Conservation (phyloP, 345 rosid genomes). For the Melastoma malabathricum region DNA sequence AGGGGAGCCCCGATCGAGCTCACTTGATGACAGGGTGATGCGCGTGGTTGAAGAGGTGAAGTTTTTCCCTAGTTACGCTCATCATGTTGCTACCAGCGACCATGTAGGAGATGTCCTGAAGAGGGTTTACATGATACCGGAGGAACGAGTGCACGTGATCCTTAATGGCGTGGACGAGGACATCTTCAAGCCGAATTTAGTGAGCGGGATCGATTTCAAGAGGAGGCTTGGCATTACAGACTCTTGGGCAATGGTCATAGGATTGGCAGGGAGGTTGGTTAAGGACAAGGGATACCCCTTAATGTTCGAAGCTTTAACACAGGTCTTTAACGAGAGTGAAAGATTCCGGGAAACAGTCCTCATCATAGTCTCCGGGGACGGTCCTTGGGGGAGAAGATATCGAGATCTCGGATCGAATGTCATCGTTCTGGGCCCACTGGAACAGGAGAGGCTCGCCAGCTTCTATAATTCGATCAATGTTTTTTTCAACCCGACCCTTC, state of each 20-base stretch:
- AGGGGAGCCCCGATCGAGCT: constrained; percentile 36
- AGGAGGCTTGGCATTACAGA: constrained; percentile 35
- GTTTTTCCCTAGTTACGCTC: constrained; percentile 69
- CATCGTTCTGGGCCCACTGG: constrained; percentile 69
- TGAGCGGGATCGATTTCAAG: constrained; percentile 33
- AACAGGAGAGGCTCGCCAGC: constrained; percentile 52
- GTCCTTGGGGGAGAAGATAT: constrained; percentile 88
- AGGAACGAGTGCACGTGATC: constrained; percentile 78
- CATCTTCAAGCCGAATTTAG: constrained; percentile 47
- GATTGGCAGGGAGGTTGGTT: constrained; percentile 86
- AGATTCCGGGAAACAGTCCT: constrained; percentile 28
- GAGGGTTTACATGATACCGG: constrained; percentile 88
- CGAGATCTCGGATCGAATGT: constrained; percentile 49
- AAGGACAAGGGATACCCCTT: constrained; percentile 81
- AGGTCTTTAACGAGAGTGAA: constrained; percentile 37
- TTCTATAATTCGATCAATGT: constrained; percentile 77
- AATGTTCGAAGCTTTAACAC: constrained; percentile 64
- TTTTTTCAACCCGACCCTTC: constrained; percentile 73
- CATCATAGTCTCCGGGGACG: constrained; percentile 79
- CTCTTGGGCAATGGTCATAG: constrained; percentile 38
- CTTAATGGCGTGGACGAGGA: constrained; percentile 73
- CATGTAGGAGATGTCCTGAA: constrained; percentile 79
- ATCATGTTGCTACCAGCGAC: constrained; percentile 91
- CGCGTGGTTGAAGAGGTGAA: constrained; percentile 74
- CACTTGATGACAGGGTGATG: constrained; percentile 39